Percentiles rank a stretch among this genome's conserved stretches.
Evolutionary conservation across 2,329 filamentous ascomycete genomes (phyloP).

Genomic region (Graphilbum fragrans): DNA sequence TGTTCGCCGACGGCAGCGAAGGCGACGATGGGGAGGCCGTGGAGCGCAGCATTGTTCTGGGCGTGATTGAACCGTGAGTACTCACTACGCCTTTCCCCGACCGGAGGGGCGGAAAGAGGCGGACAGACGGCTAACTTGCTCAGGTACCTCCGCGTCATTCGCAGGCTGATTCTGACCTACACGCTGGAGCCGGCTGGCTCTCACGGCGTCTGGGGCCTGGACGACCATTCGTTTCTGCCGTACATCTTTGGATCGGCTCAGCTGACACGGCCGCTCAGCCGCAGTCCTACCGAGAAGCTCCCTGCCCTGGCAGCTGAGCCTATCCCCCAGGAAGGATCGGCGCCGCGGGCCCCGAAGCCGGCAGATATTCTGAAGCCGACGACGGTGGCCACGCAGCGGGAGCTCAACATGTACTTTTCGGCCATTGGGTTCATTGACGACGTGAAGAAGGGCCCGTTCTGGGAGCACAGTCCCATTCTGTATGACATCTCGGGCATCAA

Average conservation of each 20-base stretch:
- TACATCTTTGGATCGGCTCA: slow-evolving; percentile 96
- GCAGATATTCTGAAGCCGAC: slow-evolving; percentile 52
- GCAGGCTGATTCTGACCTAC: slow-evolving; percentile 77
- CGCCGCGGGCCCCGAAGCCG: slow-evolving; percentile 59
- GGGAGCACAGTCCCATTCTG: slow-evolving; percentile 90
- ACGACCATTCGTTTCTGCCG: slow-evolving; percentile 87
- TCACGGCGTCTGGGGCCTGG: slow-evolving; percentile 96
- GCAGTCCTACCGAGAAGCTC: slow-evolving; percentile 22
- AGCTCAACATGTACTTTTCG: slow-evolving; percentile 79
- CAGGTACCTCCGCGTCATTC: slow-evolving; percentile 70
- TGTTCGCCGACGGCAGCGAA: slow-evolving; percentile 46
- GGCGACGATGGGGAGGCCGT: slow-evolving; percentile 32
- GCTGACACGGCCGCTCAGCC: slow-evolving; percentile 61
- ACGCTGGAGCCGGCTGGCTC: slow-evolving; percentile 91
- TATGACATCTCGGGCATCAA: slow-evolving; percentile 89
- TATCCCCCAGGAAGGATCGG: slow-evolving; percentile 69
- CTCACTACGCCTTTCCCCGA: background rate
- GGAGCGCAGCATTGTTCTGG: slow-evolving; percentile 72
- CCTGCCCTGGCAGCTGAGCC: slow-evolving; percentile 23
- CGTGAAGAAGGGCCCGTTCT: slow-evolving; percentile 92
- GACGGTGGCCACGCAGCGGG: slow-evolving; percentile 53
- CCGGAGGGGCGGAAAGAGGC: no score
- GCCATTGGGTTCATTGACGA: slow-evolving; percentile 96
- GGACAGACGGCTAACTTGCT: no score
- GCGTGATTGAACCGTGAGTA: slow-evolving; percentile 69